Evolutionary conservation across 148 eudicot genomes (phyloP).

Genomic region (Chenopodium suecicum): DNA sequence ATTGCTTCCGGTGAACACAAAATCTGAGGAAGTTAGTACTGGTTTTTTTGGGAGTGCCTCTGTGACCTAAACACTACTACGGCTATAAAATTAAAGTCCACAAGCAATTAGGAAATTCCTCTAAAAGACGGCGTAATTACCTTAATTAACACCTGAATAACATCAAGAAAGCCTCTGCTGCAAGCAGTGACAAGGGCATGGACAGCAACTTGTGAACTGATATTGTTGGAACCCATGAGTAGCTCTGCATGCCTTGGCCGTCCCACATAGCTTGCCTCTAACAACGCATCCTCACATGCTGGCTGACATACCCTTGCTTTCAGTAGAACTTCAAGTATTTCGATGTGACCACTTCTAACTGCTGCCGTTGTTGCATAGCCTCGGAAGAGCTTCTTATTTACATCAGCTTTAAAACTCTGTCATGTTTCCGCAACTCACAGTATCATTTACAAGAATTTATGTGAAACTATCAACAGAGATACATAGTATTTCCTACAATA

Average conservation of each 20-base stretch:
- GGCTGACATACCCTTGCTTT: constrained; percentile 46
- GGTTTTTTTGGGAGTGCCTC: too few species aligned
- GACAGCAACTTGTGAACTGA: constrained; percentile 61
- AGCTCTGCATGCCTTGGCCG: constrained; percentile 51
- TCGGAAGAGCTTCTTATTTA: constrained; percentile 63
- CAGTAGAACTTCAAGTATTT: constrained; percentile 54
- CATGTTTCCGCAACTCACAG: constrained; percentile 19
- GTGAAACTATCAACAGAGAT: not conserved
- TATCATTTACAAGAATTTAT: constrained; percentile 1
- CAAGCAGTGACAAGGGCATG: constrained; percentile 70
- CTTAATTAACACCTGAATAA: constrained; percentile 62
- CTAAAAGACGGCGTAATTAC: constrained; percentile 22
- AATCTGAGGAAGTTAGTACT: not conserved
- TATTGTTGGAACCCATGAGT: constrained; percentile 53
- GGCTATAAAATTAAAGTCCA: too few species aligned
- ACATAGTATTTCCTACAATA: not conserved
- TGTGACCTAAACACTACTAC: too few species aligned
- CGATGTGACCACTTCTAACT: constrained; percentile 58
- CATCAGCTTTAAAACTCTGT: constrained; percentile 61
- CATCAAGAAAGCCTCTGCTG: constrained; percentile 63
- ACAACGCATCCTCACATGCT: constrained; percentile 70
- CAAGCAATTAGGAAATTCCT: too few species aligned
- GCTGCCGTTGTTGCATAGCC: constrained; percentile 78
- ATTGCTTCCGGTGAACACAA: not conserved
- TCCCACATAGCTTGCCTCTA: constrained; percentile 67